Evolutionary conservation across 75 land plant species (phyloP).

Genomic region (Cupressus sempervirens): DNA sequence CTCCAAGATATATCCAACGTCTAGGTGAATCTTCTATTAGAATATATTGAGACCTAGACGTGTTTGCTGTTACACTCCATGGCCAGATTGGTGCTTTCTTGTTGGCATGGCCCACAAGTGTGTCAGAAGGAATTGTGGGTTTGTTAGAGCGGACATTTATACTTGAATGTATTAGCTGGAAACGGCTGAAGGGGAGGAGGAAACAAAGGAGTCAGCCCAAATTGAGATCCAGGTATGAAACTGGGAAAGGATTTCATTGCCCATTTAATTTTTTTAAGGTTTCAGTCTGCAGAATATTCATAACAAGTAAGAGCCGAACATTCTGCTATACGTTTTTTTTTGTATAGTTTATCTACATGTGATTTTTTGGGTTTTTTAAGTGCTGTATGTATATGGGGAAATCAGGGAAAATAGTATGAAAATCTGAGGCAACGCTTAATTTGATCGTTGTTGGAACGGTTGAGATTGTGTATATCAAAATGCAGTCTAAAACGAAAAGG

Average conservation of each 20-base stretch:
- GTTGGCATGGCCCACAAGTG: background rate
- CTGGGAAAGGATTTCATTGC: background rate
- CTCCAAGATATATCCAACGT: no score
- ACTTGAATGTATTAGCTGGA: background rate
- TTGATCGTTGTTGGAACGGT: background rate
- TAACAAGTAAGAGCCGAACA: background rate
- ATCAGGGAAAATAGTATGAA: background rate
- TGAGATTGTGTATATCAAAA: conserved; percentile 5
- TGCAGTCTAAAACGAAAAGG: conserved; percentile 50
- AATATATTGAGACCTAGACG: background rate
- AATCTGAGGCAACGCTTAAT: background rate
- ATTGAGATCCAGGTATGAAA: background rate
- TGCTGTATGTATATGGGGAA: background rate
- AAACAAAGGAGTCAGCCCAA: background rate
- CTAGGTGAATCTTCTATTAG: no score
- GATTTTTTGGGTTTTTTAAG: background rate
- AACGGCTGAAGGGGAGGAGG: background rate
- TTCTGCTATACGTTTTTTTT: background rate
- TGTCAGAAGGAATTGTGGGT: background rate
- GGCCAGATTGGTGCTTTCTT: background rate
- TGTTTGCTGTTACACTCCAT: background rate
- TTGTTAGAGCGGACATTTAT: background rate
- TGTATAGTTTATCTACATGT: background rate
- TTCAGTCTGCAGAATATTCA: background rate
- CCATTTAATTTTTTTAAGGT: background rate